phyloP scores from a whole-genome alignment of 2,329 filamentous ascomycete genomes.

The Dactylellina parvicollis region DNA sequence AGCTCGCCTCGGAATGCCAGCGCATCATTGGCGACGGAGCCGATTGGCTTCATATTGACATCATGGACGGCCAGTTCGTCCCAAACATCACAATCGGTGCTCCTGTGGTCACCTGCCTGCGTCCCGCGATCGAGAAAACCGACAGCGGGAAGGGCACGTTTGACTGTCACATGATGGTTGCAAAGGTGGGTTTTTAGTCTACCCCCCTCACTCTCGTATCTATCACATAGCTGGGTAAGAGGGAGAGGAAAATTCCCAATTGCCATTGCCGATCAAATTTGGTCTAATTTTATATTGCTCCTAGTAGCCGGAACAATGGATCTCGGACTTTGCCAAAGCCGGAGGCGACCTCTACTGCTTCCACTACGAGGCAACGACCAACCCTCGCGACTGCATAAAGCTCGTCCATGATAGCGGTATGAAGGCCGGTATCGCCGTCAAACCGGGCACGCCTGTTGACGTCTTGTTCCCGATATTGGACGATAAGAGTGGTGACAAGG shows the following conservation, averaged over 20 bases:
- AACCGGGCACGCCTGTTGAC: slow-evolving; percentile 88
- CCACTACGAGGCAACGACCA: slow-evolving; percentile 94
- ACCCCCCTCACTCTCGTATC: background rate
- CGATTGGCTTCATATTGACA: slow-evolving; percentile 95
- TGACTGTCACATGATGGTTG: slow-evolving; percentile 99
- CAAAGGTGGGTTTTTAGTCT: slow-evolving; percentile 59
- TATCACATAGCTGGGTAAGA: background rate
- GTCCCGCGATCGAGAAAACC: slow-evolving; percentile 82
- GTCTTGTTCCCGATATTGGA: slow-evolving; percentile 88
- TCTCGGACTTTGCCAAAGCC: slow-evolving; percentile 90
- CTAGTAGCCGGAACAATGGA: slow-evolving; percentile 91
- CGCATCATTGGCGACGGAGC: slow-evolving; percentile 85
- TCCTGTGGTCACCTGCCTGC: slow-evolving; percentile 93
- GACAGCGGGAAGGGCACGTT: slow-evolving; percentile 83
- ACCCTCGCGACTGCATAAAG: slow-evolving; percentile 83
- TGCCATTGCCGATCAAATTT: no score
- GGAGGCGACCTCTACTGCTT: slow-evolving; percentile 99
- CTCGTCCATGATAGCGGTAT: slow-evolving; percentile 91
- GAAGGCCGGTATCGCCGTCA: slow-evolving; percentile 93
- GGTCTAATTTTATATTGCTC: slow-evolving; percentile 8
- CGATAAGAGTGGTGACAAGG: slow-evolving; percentile 73
- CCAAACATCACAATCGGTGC: slow-evolving; percentile 98
- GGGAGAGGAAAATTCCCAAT: background rate
- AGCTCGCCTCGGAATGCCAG: slow-evolving; percentile 84
- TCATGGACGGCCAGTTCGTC: slow-evolving; percentile 97